Evolutionary conservation across 2,329 filamentous ascomycete species (phyloP).

Genomic region (Tolypocladium nubicola): DNA sequence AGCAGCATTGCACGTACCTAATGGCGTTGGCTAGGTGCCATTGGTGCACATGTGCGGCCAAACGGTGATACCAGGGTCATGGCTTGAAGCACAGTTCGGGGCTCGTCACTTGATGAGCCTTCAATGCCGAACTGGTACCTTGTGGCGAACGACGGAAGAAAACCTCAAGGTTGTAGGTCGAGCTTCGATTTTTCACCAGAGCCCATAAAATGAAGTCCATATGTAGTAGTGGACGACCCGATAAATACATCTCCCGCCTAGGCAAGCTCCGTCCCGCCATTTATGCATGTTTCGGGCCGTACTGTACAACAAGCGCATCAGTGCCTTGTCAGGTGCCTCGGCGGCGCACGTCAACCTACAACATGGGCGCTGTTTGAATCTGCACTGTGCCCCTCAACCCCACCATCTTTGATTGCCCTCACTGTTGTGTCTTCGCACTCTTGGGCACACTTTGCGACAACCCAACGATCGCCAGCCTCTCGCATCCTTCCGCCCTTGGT

Average conservation of each 20-base stretch:
- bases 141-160: neutral
- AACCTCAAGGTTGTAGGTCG: neutral
- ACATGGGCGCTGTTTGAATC: constrained; percentile 13
- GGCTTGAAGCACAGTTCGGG: neutral
- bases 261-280: neutral
- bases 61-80: too few species aligned
- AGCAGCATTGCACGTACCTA: neutral
- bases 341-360: constrained; percentile 5
- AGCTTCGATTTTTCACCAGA: neutral
- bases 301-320: neutral
- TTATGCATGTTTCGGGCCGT: neutral
- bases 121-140: neutral
- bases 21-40: neutral
- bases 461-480: constrained; percentile 5
- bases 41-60: neutral
- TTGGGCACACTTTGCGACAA: constrained; percentile 24
- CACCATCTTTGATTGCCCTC: constrained; percentile 16
- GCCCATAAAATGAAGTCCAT: neutral
- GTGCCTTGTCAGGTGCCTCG: neutral
- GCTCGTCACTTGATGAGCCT: neutral
- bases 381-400: constrained; percentile 27
- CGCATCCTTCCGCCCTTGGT: neutral
- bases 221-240: neutral
- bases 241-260: neutral
- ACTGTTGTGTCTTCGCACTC: constrained; percentile 5